These are phyloP conservation scores for Cyclotella sp. DNA, from an alignment of 108 stramenopile genomes.

Conservation along the genomic window DNA sequence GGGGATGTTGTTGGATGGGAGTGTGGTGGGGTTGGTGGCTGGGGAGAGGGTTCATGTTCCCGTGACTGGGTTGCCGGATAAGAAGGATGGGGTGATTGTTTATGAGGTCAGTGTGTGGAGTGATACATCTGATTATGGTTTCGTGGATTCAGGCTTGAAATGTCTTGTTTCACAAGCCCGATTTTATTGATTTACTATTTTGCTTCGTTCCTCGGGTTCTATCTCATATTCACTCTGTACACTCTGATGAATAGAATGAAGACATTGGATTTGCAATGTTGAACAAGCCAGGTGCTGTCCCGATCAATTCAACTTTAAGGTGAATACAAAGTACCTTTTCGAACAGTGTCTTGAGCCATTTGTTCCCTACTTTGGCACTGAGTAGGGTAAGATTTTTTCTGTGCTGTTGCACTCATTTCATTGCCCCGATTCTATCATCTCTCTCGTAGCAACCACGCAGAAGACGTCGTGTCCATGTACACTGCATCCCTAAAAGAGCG, in stretches of 20 bases:
- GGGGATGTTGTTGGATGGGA: slow-evolving; percentile 48
- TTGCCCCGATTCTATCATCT: background rate
- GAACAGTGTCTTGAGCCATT: too few species aligned
- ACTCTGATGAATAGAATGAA: slow-evolving; percentile 23
- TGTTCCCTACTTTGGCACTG: too few species aligned
- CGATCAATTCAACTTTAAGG: slow-evolving; percentile 45
- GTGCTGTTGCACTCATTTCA: background rate
- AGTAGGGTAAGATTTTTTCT: background rate
- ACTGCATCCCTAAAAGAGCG: slow-evolving; percentile 47
- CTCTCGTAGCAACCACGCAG: slow-evolving; percentile 43
- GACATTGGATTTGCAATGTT: slow-evolving; percentile 47
- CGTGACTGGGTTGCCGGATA: slow-evolving; percentile 50
- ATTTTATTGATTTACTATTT: background rate
- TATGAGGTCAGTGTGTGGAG: slow-evolving; percentile 45
- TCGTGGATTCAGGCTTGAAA: background rate
- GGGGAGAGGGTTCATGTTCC: slow-evolving; percentile 47
- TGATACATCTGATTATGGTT: background rate
- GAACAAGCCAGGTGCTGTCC: slow-evolving; percentile 57
- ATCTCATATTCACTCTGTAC: background rate
- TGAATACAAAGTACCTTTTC: background rate
- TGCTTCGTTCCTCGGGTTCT: background rate
- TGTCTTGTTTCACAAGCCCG: background rate
- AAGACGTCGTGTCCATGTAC: slow-evolving; percentile 53
- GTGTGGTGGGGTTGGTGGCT: slow-evolving; percentile 26
- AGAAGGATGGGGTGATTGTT: slow-evolving; percentile 55